Conservation (phyloP, 1,139 yeast genomes). For the Geotrichum phurueaensis region DNA sequence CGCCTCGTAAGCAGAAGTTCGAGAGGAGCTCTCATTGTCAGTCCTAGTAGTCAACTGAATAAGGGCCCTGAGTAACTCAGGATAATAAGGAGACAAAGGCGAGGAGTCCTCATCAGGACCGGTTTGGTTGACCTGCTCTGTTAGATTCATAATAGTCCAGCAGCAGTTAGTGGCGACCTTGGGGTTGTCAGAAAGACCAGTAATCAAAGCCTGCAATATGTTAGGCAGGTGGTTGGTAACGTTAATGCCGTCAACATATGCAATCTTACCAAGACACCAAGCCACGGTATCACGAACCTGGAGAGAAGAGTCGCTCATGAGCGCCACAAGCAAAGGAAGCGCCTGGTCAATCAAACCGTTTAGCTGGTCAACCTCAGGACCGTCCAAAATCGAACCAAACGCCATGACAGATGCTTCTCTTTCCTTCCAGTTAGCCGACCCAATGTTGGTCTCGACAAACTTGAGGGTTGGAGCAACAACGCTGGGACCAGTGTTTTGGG, state of each 20-base stretch:
- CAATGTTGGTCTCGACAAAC: slow-evolving; percentile 73
- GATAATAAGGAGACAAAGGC: slow-evolving; percentile 69
- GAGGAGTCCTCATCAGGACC: slow-evolving; percentile 51
- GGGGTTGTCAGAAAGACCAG: slow-evolving; percentile 83
- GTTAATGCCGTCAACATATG: slow-evolving; percentile 80
- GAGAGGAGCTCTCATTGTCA: slow-evolving; percentile 81
- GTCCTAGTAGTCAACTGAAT: slow-evolving; percentile 59
- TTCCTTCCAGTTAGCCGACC: slow-evolving; percentile 64
- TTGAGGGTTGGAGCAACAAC: slow-evolving; percentile 78
- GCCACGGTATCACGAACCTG: slow-evolving; percentile 97
- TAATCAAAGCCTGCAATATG: slow-evolving; percentile 63
- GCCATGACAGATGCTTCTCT: slow-evolving; percentile 99
- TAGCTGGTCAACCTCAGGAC: slow-evolving; percentile 76
- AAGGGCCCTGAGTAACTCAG: slow-evolving; percentile 61
- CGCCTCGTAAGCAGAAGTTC: slow-evolving; percentile 96
- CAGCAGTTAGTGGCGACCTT: slow-evolving; percentile 93
- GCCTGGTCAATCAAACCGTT: slow-evolving; percentile 71
- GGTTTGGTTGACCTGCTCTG: slow-evolving; percentile 71
- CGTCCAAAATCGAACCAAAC: slow-evolving; percentile 92
- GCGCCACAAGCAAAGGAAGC: slow-evolving; percentile 62
- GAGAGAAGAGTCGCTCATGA: slow-evolving; percentile 66
- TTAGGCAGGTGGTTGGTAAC: slow-evolving; percentile 56
- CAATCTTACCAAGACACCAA: slow-evolving; percentile 96
- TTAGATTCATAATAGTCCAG: slow-evolving; percentile 89
- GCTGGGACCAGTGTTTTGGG: slow-evolving; percentile 80